Percentiles rank a stretch among this genome's conserved stretches.
Conservation (phyloP, 208 protist genomes). For the Crithidia sp. region DNA sequence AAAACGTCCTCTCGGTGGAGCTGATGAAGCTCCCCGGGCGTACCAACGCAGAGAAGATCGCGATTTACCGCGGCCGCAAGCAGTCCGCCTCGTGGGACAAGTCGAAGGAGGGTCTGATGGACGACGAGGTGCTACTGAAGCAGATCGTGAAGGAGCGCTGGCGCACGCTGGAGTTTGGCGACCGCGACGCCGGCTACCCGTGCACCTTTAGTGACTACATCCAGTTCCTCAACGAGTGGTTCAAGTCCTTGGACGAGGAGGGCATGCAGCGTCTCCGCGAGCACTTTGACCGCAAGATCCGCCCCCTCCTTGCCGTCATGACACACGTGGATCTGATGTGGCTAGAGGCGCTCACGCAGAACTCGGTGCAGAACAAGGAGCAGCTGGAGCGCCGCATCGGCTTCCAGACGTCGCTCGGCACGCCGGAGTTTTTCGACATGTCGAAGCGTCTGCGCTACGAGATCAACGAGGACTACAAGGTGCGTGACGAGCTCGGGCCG, state of each 20-base stretch:
- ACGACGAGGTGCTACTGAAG: conserved; percentile 86
- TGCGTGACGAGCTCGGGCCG: conserved; percentile 92
- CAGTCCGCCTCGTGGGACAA: conserved; percentile 50
- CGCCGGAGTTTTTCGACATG: conserved; percentile 95
- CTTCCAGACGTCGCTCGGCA: conserved; percentile 92
- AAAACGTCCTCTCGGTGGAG: conserved; percentile 92
- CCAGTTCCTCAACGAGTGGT: conserved; percentile 95
- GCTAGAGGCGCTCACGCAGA: conserved; percentile 92
- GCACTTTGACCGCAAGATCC: conserved; percentile 93
- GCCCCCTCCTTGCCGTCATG: conserved; percentile 92
- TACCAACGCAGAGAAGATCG: conserved; percentile 92
- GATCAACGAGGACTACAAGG: conserved; percentile 95
- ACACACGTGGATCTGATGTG: conserved; percentile 91
- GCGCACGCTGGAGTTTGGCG: conserved; percentile 92
- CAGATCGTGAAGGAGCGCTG: conserved; percentile 91
- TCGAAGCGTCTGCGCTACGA: conserved; percentile 91
- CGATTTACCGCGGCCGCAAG: conserved; percentile 79
- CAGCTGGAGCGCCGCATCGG: conserved; percentile 88
- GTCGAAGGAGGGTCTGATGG: conserved; percentile 65
- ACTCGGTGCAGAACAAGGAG: conserved; percentile 87
- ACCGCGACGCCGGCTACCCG: conserved; percentile 84
- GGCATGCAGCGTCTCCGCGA: conserved; percentile 90
- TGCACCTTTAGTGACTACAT: conserved; percentile 94
- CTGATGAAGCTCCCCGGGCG: conserved; percentile 87
- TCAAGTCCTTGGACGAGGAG: conserved; percentile 93